Base-by-base conservation (phyloP, 2,329 filamentous ascomycete genomes). In the Cucurbitaria berberidis region DNA sequence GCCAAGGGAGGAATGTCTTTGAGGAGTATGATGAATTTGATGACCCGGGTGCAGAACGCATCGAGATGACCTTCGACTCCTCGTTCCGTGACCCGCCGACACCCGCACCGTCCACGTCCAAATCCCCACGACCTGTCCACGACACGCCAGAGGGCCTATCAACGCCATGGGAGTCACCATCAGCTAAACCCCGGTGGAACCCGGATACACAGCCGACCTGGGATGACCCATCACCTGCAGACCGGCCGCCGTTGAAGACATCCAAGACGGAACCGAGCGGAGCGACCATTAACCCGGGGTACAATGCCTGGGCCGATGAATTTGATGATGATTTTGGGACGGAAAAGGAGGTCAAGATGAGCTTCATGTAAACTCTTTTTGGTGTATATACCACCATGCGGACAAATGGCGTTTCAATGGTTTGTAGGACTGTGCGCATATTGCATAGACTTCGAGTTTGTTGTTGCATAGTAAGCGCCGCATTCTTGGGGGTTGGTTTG, bases 241-340 rank as follows among this genome's bases (percentile, higher is more conserved):
- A 70, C 34, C 62, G 70, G 3, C 74, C 72, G 2, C 65, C 65
- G 3, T 48, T 75, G 21, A 62, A 59, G 15, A 62, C 70, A 1
- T 56, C 64, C 0, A 62, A 59, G 21, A 76, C 76, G 1, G 69
- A 70, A 30, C 60, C 40, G 38, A 41, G 13, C 9, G 34, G 29
- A 5, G 5, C 32, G 15, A 34, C 15, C 8, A 43, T 42, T 9
- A 54, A 60, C n/a, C 59, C 66, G 5, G 72, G 74, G 18, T 73
- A 76, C 27, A 81, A 81, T 62, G 79, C 78, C 5, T 81, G 79
- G 78, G 76, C 72, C 3, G 77, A 79, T 41, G 78, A 79, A n/a
- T 74, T 76, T 43, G 78, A 79, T 1, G 75, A 77, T 27, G 76
- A 78, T 3, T 80, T 78, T 66, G 78, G 76, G 2, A 69, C 73